Evolutionary conservation across 345 rosid species (phyloP).

Genomic region (Psidium guajava): DNA sequence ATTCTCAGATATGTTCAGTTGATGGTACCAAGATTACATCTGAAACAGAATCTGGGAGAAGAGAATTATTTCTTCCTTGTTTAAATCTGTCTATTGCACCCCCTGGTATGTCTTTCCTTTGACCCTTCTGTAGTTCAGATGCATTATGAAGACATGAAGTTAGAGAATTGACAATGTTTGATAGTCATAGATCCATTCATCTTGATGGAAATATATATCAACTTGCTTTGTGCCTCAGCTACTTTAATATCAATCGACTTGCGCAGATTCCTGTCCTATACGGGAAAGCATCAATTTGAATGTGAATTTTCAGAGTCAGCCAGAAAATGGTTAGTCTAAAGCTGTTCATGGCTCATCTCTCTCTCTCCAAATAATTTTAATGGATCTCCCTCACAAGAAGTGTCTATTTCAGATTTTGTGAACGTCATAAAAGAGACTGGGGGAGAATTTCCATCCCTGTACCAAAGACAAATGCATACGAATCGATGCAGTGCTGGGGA

Average conservation of each 20-base stretch:
- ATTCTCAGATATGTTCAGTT: conserved; percentile 4
- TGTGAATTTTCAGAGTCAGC: not conserved
- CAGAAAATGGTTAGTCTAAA: conserved; percentile 2
- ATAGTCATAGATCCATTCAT: not conserved
- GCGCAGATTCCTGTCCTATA: conserved; percentile 14
- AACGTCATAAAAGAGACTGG: not conserved
- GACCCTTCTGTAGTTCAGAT: not conserved
- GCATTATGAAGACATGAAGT: not conserved
- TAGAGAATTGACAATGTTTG: not conserved
- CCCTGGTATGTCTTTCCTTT: conserved; percentile 16
- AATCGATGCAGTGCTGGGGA: conserved; percentile 1
- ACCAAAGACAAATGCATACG: not conserved
- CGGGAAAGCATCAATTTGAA: conserved; percentile 9
- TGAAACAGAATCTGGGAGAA: not conserved
- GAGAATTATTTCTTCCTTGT: not conserved
- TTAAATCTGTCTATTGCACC: conserved; percentile 17
- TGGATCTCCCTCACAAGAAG: conserved; percentile 7
- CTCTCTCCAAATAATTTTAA: conserved; percentile 11
- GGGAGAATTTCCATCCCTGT: not conserved
- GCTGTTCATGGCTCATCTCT: conserved; percentile 1
- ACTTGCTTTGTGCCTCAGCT: not conserved
- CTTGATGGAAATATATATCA: not conserved
- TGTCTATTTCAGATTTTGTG: not conserved
- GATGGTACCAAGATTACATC: conserved; percentile 4
- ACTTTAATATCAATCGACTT: not conserved